Evolutionary conservation across 805 yeast genomes (phyloP), one percentile per base, ranked within the genome.

Genomic region (Pichia deserticola): DNA sequence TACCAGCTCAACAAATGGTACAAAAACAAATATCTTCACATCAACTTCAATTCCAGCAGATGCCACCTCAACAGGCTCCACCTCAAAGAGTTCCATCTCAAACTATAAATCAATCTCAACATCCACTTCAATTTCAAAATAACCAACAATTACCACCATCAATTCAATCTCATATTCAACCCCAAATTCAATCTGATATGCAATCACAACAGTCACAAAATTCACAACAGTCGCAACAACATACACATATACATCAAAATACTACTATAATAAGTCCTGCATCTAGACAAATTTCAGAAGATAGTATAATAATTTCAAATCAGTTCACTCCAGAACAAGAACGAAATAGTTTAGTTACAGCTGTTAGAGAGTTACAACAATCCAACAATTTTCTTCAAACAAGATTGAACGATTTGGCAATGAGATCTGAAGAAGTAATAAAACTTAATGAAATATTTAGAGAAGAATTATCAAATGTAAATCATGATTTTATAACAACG

Each of bases 401-500:
- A 9, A 46, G 28, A 20, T 7, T 37, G 9, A 39, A 20, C 20
- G 45, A 42, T 3, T 25, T 50, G 5, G 7, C 30, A 5, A 44
- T 30, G 11, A 44, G 13, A 42, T 70, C 75, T 57, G 67, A 69
- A 11, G 62, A 66, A 37, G 59, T 79, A 41, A 72, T 70, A 41
- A 57, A 71, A 13, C 68, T 74, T 47, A 75, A 76, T 57, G 84
- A 79, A 32, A 56, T 69, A 10, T 69, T 80, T 7, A 60, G 66
- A 34, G 77, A 74, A 5, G 81, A 78, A 44, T 57, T 78, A 50
- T 72, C 74, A 36, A 69, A 70, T 48, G 70, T 76, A 15, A 79
- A 78, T 56, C 57, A 71, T 48, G 88, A 82, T 55, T 68, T 78
- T 64, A 74, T 80, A 3, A 71, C 71, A 37, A 51, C 81, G 8